These are phyloP conservation scores for Microcyclospora tardicrescens DNA, from an alignment of 2,329 filamentous ascomycete genomes.

Conservation along the genomic window DNA sequence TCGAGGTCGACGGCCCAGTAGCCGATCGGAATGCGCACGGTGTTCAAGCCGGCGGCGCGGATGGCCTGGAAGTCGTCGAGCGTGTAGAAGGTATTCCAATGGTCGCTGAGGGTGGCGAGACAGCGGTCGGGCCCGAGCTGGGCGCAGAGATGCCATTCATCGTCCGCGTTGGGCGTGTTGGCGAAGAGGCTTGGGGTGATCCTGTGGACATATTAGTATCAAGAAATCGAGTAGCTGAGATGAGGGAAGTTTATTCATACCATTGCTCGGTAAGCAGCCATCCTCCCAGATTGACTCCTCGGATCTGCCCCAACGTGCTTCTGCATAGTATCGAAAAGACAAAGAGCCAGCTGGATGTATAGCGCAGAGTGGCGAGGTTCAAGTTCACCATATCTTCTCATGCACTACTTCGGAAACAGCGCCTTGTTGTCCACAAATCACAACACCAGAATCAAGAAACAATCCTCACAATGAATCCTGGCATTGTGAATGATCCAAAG, in stretches of 20 bases:
- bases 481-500: too few relatives aligned
- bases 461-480: too few relatives aligned
- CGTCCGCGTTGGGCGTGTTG: slow-evolving; percentile 5
- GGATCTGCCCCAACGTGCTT: neutral
- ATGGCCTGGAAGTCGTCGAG: slow-evolving; percentile 13
- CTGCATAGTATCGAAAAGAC: too few relatives aligned
- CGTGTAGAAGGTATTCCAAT: slow-evolving; percentile 10
- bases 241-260: neutral
- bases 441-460: too few relatives aligned
- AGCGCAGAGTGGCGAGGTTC: too few relatives aligned
- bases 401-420: too few relatives aligned
- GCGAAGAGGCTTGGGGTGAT: slow-evolving; percentile 9
- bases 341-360: too few relatives aligned
- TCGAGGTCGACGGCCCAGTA: slow-evolving; percentile 15
- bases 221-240: too few relatives aligned
- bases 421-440: too few relatives aligned
- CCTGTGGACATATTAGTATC: too few relatives aligned
- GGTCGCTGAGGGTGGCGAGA: slow-evolving; percentile 7
- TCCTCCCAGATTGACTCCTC: slow-evolving; percentile 14
- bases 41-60: slow-evolving; percentile 9
- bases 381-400: too few relatives aligned
- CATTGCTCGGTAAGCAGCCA: slow-evolving; percentile 14
- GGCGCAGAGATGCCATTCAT: slow-evolving; percentile 16
- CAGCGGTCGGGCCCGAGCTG: slow-evolving; percentile 11
- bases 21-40: slow-evolving; percentile 15